Base-by-base conservation (phyloP, 768 basidiomycete genomes). In the Cyclocybe cylindracea region DNA sequence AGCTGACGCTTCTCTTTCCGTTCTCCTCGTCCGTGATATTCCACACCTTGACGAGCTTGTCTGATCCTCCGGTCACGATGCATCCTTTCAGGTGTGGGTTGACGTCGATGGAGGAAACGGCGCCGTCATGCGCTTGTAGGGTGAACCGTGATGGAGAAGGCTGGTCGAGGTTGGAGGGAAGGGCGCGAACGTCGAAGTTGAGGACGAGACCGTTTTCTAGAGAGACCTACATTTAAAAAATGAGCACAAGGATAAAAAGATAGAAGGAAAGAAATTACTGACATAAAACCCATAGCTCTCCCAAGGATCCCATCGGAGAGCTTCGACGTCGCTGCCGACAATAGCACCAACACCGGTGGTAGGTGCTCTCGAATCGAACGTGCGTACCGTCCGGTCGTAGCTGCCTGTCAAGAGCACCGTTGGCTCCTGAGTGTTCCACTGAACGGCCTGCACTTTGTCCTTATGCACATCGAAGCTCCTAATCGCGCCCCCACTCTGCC, bases 21-120 rank as follows among this genome's bases (percentile, higher is more conserved):
- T 76, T 76, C 34, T 77, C 77, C 41, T 84, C 84, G 54, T 89
- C 87, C 39, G 73, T 75, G 42, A 96, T 76, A 63, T 98, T 98
- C 97, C 97, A 99, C 4, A 98, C 78, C 69, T 98, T 98, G 66
- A 97, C 91, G 33, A 92, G 74, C 66, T 95, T 97, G 76, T 98
- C 97, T 14, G 88, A 86, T 2, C 97, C 97, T 14, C 96, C 97
- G 0, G 97, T 98, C 13, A 82, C 92, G 59, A 99, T 76, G 68
- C 91, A 95, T 1, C 97, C 97, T 48, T 83, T 85, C 37, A 98
- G 79, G 63, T 92, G 86, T 4, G 94, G 86, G 66, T 93, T 97
- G 56, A 98, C 80, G 66, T 98, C 97, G 41, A 99, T 75, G 1
- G 91, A 86, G 2, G 92, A 91, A 8, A 84, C 87, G 0, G 94